These are phyloP conservation scores for Casaregolazyma suthepensis DNA, from an alignment of 1,139 yeast genomes.

Conservation along the genomic window DNA sequence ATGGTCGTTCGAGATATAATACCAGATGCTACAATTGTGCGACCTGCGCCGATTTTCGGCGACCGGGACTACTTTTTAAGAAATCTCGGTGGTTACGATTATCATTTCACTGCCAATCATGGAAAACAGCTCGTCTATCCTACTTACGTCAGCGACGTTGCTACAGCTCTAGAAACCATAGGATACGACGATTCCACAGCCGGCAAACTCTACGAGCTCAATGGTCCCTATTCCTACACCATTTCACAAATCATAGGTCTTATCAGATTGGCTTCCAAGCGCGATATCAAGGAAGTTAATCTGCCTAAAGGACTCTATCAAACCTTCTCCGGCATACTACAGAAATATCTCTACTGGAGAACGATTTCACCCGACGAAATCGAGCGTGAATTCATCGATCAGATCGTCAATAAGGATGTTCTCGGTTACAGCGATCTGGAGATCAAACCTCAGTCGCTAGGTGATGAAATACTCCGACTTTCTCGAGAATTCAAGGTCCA, in stretches of 20 bases:
- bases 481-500: conserved; percentile 9
- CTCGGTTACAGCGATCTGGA: conserved; percentile 69
- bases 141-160: conserved; percentile 73
- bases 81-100: conserved; percentile 46
- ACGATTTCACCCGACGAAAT: conserved; percentile 68
- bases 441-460: conserved; percentile 36
- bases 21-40: conserved; percentile 77
- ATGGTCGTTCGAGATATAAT: conserved; percentile 57
- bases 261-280: conserved; percentile 54
- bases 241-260: conserved; percentile 62
- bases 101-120: conserved; percentile 59
- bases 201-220: conserved; percentile 71
- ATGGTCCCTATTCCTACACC: conserved; percentile 65
- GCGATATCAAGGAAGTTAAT: conserved; percentile 40
- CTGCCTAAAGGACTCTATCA: conserved; percentile 48
- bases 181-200: conserved; percentile 77
- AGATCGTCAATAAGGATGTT: conserved; percentile 54
- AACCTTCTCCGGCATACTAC: conserved; percentile 44
- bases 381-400: conserved; percentile 69
- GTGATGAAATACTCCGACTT: conserved; percentile 6
- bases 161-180: conserved; percentile 69
- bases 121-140: conserved; percentile 64
- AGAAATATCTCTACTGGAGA: conserved; percentile 63
- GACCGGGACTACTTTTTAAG: conserved; percentile 68
- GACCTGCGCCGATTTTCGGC: conserved; percentile 81